A percentile compares a stretch with the other conserved stretches of the same genome.
Conservation (phyloP, 2,329 filamentous ascomycete genomes). For the Phaeomoniella chlamydospora region DNA sequence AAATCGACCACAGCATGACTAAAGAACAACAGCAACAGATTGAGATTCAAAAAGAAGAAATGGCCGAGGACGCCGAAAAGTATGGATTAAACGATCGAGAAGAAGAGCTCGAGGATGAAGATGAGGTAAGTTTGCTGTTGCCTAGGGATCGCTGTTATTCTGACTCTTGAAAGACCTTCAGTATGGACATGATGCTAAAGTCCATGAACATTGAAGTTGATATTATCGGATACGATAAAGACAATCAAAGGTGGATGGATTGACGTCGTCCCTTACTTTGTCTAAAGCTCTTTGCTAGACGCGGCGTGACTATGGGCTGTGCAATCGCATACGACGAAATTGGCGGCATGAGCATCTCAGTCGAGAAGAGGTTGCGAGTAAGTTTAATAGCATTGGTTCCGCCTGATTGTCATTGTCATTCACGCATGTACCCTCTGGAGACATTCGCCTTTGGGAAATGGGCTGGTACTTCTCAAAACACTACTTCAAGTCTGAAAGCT, state of each 20-base stretch:
- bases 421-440: no score
- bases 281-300: no score
- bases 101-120: slow-evolving; percentile 16
- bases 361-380: no score
- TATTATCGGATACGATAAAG: slow-evolving; percentile 48
- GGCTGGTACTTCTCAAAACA: no score
- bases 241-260: slow-evolving; percentile 41
- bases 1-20: slow-evolving; percentile 22
- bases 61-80: slow-evolving; percentile 26
- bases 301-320: no score
- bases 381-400: no score
- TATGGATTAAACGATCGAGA: slow-evolving; percentile 22
- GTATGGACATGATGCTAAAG: slow-evolving; percentile 55
- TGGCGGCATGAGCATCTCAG: no score
- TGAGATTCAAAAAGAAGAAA: slow-evolving; percentile 21
- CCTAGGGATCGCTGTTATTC: slow-evolving; percentile 7
- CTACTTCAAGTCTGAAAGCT: no score
- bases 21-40: slow-evolving; percentile 23
- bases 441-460: no score
- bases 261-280: no score
- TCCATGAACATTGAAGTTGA: slow-evolving; percentile 48
- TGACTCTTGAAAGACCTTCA: slow-evolving; percentile 37
- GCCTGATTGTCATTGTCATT: no score
- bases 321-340: no score
- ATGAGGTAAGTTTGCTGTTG: slow-evolving; percentile 25